Percentiles rank a stretch among this genome's conserved stretches.
Conservation (phyloP, 2,329 filamentous ascomycete species). For the Elsinoe fawcettii region DNA sequence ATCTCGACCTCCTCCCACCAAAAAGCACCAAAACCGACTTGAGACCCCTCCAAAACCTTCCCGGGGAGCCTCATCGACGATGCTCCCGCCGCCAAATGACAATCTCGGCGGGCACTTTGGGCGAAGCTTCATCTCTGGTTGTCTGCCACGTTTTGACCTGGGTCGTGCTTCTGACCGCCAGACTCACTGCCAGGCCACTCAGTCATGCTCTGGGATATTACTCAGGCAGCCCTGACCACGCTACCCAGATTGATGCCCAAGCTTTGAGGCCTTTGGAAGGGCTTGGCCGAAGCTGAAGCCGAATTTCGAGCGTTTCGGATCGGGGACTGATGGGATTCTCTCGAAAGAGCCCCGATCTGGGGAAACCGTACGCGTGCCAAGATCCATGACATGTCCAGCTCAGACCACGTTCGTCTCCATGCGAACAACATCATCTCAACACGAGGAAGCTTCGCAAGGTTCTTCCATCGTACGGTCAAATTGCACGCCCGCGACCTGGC, state of each 20-base stretch:
- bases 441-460: not conserved
- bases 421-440: conserved; percentile 1
- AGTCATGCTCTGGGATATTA: not conserved
- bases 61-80: conserved; percentile 17
- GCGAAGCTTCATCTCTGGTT: not conserved
- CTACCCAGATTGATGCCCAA: not conserved
- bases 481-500: not conserved
- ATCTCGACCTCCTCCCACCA: not conserved
- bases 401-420: not conserved
- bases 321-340: not conserved
- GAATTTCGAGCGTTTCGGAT: not conserved
- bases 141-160: not conserved
- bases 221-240: not conserved
- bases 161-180: not conserved
- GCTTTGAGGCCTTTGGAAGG: not conserved
- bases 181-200: not conserved
- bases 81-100: conserved; percentile 12
- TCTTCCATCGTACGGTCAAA: not conserved
- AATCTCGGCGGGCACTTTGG: not conserved
- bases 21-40: conserved; percentile 13
- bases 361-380: not conserved
- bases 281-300: not conserved
- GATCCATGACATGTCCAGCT: conserved; percentile 11
- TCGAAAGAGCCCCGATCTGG: conserved; percentile 5
- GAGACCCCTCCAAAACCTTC: conserved; percentile 18